Evolutionary conservation across 1,284 basidiomycete species (phyloP), one percentile per base, ranked within the genome.

Genomic region (Tremellales sp.): DNA sequence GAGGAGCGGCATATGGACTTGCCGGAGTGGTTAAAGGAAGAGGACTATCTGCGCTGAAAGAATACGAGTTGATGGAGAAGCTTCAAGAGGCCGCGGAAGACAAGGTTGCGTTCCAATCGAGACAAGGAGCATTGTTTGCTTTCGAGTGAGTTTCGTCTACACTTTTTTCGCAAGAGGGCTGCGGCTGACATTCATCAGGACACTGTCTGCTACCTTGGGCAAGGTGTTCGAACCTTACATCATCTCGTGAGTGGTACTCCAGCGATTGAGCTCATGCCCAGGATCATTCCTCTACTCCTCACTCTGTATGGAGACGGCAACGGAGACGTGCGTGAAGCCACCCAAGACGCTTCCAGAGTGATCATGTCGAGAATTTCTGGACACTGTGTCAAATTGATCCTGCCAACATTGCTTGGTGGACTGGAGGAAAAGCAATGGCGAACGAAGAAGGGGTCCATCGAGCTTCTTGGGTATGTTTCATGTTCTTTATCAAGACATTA

Each of bases 401-500:
- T 98, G 5, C 95, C 95, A 0, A 86, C 87, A 1, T 73, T 99
- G 7, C 78, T 99, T 5, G 85, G 84, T 28, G 94, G 92, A 28
- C 77, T 98, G 39, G 93, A 97, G 58, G 95, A 98, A 71, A 97
- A 97, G 70, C 95, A 98, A 70, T 98, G 95, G 95, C 80, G 94
- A 24, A 91, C 93, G 2, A 98, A 98, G 77, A 97, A 97, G 70
- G 75, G 95, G 1, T 94, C 92, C 3, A 97, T 98, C 56, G 95
- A 98, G 70, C 75, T 98, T n/a, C 77, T 98, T 46, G 95, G 95
- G 48, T 65, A 29, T 49, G 56, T 41, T 14, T 7, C 14, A 12
- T 10, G 3, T 16, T 24, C 28, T n/a, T 6, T 39, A 16, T 14
- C 12, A 33, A 16, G 19, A 32, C 38, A 40, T 54, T 37, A 45